A percentile compares a stretch with the other conserved stretches of the same genome.
These are phyloP conservation scores for Solanum ossicruentum DNA, from an alignment of 257 asterid species.

Conservation along the genomic window DNA sequence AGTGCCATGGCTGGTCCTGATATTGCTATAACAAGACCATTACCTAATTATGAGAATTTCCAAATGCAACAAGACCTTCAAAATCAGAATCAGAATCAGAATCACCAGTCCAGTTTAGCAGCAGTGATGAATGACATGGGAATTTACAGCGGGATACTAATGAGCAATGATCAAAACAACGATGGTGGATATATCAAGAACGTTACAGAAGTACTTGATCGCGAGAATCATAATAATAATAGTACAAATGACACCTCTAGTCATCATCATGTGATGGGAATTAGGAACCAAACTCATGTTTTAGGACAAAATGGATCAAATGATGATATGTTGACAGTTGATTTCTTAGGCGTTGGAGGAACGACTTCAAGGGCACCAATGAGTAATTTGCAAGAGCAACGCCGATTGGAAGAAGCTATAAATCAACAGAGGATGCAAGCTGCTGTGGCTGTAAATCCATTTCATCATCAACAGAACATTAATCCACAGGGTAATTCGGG, in stretches of 20 bases:
- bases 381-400: conserved; percentile 19
- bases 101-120: conserved; percentile 11
- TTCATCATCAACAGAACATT: conserved; percentile 25
- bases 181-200: conserved; percentile 25
- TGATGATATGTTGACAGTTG: conserved; percentile 57
- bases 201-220: conserved; percentile 6
- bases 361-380: conserved; percentile 18
- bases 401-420: conserved; percentile 28
- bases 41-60: conserved; percentile 23
- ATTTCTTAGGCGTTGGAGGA: conserved; percentile 80
- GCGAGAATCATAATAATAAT: conserved; percentile 11
- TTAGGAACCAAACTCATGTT: conserved; percentile 1
- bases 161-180: conserved; percentile 26
- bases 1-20: conserved; percentile 55
- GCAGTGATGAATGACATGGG: conserved; percentile 36
- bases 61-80: conserved; percentile 15
- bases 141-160: conserved; percentile 60
- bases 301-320: conserved; percentile 16
- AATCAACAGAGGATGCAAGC: conserved; percentile 36
- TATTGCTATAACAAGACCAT: conserved; percentile 12
- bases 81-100: background rate
- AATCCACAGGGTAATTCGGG: conserved; percentile 27
- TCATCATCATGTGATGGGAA: background rate
- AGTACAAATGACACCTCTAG: conserved; percentile 9
- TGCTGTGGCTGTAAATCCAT: conserved; percentile 14